Percentiles rank a stretch among this genome's conserved stretches.
Conservation (phyloP, 2,329 filamentous ascomycete genomes). For the Ploettnerulaceae sp. region DNA sequence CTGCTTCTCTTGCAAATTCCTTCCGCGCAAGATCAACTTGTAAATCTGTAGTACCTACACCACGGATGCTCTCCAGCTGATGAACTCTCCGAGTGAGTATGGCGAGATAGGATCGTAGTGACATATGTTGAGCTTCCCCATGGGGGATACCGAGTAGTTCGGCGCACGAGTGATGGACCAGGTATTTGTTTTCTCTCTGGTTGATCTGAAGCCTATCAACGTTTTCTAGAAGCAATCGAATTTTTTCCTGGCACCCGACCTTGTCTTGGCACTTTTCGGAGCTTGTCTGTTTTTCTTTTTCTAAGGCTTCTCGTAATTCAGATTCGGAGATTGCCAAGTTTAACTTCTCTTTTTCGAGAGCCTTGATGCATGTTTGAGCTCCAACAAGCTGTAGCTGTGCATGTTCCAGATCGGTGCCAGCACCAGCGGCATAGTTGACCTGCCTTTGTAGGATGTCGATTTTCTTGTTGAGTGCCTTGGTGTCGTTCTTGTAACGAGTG, state of each 20-base stretch:
- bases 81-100: not conserved
- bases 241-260: constrained; percentile 9
- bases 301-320: constrained; percentile 7
- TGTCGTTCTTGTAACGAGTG: too few species aligned
- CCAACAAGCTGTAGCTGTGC: not conserved
- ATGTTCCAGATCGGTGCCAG: not conserved
- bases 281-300: constrained; percentile 5
- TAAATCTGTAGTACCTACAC: not conserved
- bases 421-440: constrained; percentile 4
- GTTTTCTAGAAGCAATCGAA: constrained; percentile 1
- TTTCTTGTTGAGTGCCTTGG: not conserved
- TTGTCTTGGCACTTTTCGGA: constrained; percentile 10
- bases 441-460: constrained; percentile 6
- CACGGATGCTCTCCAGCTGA: not conserved
- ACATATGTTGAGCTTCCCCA: constrained; percentile 2
- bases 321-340: not conserved
- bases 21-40: constrained; percentile 1
- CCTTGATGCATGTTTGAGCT: not conserved
- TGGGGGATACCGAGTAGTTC: not conserved
- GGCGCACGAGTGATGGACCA: constrained; percentile 2
- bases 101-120: constrained; percentile 1
- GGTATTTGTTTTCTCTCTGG: constrained; percentile 5
- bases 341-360: not conserved
- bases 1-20: not conserved
- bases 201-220: not conserved